Conservation (phyloP, 768 basidiomycete species). For the Austroboletus eburneus region DNA sequence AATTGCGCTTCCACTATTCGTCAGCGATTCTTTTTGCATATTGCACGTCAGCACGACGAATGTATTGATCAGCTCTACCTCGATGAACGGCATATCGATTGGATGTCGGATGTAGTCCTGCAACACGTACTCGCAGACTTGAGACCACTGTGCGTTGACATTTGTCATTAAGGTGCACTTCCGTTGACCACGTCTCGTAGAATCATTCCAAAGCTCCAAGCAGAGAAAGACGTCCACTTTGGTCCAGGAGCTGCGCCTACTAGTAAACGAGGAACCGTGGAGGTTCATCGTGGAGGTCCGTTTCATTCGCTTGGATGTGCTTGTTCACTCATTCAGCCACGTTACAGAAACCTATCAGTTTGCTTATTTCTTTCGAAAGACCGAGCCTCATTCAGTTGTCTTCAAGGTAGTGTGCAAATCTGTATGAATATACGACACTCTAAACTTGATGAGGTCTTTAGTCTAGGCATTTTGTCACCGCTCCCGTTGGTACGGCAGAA, state of each 20-base stretch:
- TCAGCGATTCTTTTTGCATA: constrained; percentile 28
- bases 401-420: constrained; percentile 63
- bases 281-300: constrained; percentile 81
- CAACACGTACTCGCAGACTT: constrained; percentile 81
- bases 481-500: constrained; percentile 11
- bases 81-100: constrained; percentile 80
- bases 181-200: constrained; percentile 33
- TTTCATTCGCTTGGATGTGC: not conserved
- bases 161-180: not conserved
- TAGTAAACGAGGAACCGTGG: constrained; percentile 67
- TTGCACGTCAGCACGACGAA: constrained; percentile 6
- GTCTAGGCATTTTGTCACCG: constrained; percentile 41
- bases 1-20: constrained; percentile 76
- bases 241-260: constrained; percentile 37
- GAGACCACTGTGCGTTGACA: constrained; percentile 53
- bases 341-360: constrained; percentile 79
- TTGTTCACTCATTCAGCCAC: constrained; percentile 4
- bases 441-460: constrained; percentile 12
- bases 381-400: constrained; percentile 75
- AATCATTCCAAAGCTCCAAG: constrained; percentile 61
- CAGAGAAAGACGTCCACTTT: constrained; percentile 47
- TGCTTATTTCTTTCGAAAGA: constrained; percentile 83
- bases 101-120: constrained; percentile 84
- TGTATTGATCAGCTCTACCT: constrained; percentile 60
- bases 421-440: not conserved